Base-by-base conservation (phyloP, 2,329 filamentous ascomycete species). In the Furcasterigmium sp. region DNA sequence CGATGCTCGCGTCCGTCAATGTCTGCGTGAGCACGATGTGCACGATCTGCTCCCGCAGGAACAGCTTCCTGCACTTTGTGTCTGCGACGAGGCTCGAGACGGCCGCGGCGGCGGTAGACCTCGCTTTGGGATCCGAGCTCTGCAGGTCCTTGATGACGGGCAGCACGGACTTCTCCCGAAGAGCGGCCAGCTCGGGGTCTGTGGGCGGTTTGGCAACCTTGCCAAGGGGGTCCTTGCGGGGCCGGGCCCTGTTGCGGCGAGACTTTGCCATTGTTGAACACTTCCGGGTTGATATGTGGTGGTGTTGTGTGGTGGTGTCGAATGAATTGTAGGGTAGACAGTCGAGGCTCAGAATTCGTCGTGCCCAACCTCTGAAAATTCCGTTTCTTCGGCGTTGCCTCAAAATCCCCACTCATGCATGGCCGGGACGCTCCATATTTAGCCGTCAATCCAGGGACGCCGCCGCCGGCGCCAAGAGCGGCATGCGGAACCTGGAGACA, bases 41-140 rank as follows among this genome's bases (percentile, higher is more conserved):
- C 35, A 85, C 80, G 50, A 86, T 69, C 59, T 84, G 78, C 61
- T 86, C 82, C 18, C 81, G 69, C 46, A 85, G 65, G 18, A 86
- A 69, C 44, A 86, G 59, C 60, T 84, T 85, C 49, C 82, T 73
- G 54, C 78, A 83, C 51, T 69, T 75, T 21, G 70, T 55, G 52
- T 85, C 79, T 43, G 80, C 73, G 40, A 85, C 75, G 41, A 83
- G 73, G 61, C 78, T 82, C 45, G 73, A 71, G 41, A 85, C 72
- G 19, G 79, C 80, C 14, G 65, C 63, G 8, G 82, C 79, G 10
- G 82, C 82, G 3, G 74, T 58, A 6, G 76, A 74, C 43, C 81
- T 73, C n/a, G 70, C 72, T 56, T 77, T 79, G 39, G 76, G 66
- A 34, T 84, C 76, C 26, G 76, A 55, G 54, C 75, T 80, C 54